phyloP scores from a whole-genome alignment of 345 rosid genomes.

The Gossypium ekmanianum region DNA sequence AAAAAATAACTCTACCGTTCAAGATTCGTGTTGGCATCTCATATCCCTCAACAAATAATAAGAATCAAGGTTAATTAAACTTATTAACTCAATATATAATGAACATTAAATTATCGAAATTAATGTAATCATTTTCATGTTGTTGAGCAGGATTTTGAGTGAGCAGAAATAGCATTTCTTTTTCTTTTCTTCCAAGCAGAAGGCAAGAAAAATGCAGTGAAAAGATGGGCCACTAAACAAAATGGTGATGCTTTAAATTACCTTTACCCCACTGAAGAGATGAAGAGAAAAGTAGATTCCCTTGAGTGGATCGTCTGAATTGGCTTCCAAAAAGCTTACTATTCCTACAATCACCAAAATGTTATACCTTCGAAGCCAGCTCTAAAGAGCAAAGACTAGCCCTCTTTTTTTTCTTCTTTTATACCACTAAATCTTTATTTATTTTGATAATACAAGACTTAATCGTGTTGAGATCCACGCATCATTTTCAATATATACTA shows the following conservation, averaged over 20 bases:
- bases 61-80: no score
- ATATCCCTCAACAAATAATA: no score
- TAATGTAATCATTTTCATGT: no score
- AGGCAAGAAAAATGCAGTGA: not conserved
- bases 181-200: no score
- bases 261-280: not conserved
- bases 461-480: not conserved
- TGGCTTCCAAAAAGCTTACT: not conserved
- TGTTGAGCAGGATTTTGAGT: no score
- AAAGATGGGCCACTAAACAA: not conserved
- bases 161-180: not conserved
- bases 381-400: not conserved
- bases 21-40: no score
- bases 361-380: not conserved
- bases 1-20: no score
- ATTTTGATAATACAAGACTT: not conserved
- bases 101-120: no score
- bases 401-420: not conserved
- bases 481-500: not conserved
- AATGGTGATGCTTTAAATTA: not conserved
- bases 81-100: no score
- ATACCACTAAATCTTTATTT: no score
- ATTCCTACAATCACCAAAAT: not conserved
- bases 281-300: slow-evolving; percentile 15
- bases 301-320: not conserved